phyloP scores from a whole-genome alignment of 176 grass and related monocot genomes.

The Cocos nucifera region DNA sequence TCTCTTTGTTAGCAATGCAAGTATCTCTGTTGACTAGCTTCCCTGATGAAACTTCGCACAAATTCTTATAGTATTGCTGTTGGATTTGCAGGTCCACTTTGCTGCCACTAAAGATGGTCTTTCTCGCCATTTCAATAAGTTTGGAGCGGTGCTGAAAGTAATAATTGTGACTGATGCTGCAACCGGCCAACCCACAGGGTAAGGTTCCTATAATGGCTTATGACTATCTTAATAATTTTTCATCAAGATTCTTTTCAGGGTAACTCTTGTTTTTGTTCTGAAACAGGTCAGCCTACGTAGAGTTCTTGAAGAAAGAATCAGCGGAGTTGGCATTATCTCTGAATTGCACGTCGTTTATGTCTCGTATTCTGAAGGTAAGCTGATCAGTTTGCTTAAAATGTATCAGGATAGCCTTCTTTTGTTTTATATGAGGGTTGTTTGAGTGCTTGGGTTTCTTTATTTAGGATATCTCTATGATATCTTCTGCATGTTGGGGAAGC shows the following conservation, averaged over 20 bases:
- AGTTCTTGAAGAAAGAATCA: conserved; percentile 86
- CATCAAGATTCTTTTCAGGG: too few relatives aligned
- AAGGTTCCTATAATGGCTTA: conserved; percentile 5
- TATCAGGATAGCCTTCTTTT: too few relatives aligned
- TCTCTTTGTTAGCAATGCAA: conserved; percentile 80
- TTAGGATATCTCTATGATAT: too few relatives aligned
- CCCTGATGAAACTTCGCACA: too few relatives aligned
- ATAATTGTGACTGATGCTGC: conserved; percentile 77
- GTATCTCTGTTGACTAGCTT: conserved; percentile 22
- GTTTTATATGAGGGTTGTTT: too few relatives aligned
- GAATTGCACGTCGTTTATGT: conserved; percentile 95
- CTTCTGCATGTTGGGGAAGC: too few relatives aligned
- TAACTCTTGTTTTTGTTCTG: background rate
- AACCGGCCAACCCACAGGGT: conserved; percentile 90
- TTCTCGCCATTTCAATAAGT: conserved; percentile 96
- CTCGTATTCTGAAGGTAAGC: conserved; percentile 77
- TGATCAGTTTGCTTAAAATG: background rate
- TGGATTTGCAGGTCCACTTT: conserved; percentile 73
- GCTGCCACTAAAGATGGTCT: conserved; percentile 84
- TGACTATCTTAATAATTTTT: background rate
- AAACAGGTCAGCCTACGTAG: conserved; percentile 74
- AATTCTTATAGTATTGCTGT: too few relatives aligned
- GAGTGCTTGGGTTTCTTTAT: too few relatives aligned
- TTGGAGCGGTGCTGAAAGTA: conserved; percentile 93
- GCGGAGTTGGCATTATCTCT: conserved; percentile 74